These are phyloP conservation scores for Pyronema domesticum DNA, from an alignment of 495 filamentous ascomycete genomes.

Conservation along the genomic window DNA sequence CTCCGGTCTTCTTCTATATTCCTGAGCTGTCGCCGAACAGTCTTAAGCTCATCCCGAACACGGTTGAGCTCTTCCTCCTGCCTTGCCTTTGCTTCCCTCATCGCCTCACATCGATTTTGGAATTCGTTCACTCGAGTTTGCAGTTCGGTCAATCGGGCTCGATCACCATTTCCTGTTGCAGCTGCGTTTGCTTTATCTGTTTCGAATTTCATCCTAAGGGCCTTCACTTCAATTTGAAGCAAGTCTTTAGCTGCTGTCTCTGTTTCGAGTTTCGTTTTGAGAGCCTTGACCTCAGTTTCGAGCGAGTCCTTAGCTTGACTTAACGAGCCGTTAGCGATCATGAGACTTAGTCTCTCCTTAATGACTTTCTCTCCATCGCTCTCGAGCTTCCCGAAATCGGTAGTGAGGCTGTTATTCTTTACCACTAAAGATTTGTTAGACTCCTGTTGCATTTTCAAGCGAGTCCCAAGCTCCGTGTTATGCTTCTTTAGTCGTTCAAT, in stretches of 20 bases:
- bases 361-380: not conserved
- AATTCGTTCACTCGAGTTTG: not conserved
- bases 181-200: not conserved
- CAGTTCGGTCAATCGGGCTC: not conserved
- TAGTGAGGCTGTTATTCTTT: constrained; percentile 10
- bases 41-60: not conserved
- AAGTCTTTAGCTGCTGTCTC: not conserved
- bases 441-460: constrained; percentile 3
- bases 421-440: constrained; percentile 9
- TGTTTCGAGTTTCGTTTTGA: not conserved
- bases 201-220: not conserved
- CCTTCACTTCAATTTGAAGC: not conserved
- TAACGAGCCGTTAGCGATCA: not conserved
- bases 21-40: not conserved
- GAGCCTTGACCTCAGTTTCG: not conserved
- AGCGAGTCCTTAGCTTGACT: not conserved
- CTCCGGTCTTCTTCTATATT: not conserved
- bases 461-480: constrained; percentile 5
- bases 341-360: not conserved
- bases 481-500: constrained; percentile 10
- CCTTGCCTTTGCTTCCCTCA: no score
- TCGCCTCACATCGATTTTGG: no score
- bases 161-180: not conserved
- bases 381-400: constrained; percentile 6
- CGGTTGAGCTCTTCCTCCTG: no score